Percentiles rank a stretch among this genome's conserved stretches.
These are phyloP conservation scores for Triticum urartu DNA, from an alignment of 176 grass and related monocot genomes.

Conservation along the genomic window DNA sequence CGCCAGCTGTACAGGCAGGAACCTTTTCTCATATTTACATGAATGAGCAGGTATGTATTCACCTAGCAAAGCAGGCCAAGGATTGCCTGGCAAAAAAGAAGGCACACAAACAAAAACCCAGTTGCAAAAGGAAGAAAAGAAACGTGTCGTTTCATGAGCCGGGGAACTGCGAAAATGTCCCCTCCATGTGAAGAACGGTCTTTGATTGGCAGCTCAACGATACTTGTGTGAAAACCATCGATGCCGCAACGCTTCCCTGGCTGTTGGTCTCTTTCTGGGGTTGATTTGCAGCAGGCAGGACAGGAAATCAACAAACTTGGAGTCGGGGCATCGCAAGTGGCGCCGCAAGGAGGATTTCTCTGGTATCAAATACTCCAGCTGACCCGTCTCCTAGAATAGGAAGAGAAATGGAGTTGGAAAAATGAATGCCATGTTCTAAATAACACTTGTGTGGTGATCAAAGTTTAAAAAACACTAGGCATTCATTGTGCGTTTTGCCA, in stretches of 20 bases:
- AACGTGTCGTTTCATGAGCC: background rate
- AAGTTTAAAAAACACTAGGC: too few relatives aligned
- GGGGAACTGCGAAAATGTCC: constrained; percentile 18
- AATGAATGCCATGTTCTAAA: background rate
- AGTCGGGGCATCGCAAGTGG: constrained; percentile 65
- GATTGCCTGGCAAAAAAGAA: constrained; percentile 8
- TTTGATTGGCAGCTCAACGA: constrained; percentile 33
- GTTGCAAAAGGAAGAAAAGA: background rate
- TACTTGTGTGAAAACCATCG: constrained; percentile 75
- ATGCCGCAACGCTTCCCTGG: constrained; percentile 78
- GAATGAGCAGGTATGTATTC: constrained; percentile 36
- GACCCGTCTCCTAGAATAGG: constrained; percentile 61
- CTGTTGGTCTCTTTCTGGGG: constrained; percentile 71
- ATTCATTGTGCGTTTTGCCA: too few relatives aligned
- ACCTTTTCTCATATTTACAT: constrained; percentile 49
- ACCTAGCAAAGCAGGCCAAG: constrained; percentile 37
- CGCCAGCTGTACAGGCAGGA: constrained; percentile 23
- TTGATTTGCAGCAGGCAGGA: constrained; percentile 88
- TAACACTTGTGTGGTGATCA: background rate
- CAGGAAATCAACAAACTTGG: constrained; percentile 82
- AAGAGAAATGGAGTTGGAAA: constrained; percentile 23
- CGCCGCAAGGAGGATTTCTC: constrained; percentile 74
- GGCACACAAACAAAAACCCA: background rate
- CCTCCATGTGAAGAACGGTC: background rate
- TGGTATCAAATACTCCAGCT: constrained; percentile 85